Base-by-base conservation (phyloP, 2,329 filamentous ascomycete genomes). In the Xylaria sp. region DNA sequence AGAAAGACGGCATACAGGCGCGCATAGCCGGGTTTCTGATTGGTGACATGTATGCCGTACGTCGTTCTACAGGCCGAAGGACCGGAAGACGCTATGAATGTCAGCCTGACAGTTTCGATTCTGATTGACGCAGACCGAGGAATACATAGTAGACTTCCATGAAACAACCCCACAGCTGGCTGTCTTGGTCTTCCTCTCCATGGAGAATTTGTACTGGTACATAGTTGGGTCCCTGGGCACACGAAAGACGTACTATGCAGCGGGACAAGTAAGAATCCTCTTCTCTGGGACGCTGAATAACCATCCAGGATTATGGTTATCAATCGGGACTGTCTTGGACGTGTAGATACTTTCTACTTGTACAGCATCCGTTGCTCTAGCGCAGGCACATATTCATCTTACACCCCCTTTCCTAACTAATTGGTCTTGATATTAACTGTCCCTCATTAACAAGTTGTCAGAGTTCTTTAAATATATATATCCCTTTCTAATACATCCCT, bases 401-500 rank as follows among this genome's bases (percentile, higher is more conserved):
- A 50, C 25, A 36, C 41, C 41, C 45, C 53, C 56, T 57, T 63
- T 9, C 30, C 25, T n/a, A 28, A 46, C 15, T 36, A 52, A 52
- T 67, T 67, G 60, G 61, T 64, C 50, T 61, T 15, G 23, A 64
- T 63, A 59, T 67, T 60, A 59, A 39, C 63, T 7, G 57, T 58
- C 52, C n/a, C 53, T 69, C 67, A 6, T 64, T 65, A 46, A 45
- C 25, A 25, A 43, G 32, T 43, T 63, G 10, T 25, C 3, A 41
- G 23, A 28, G 32, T 20, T n/a, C 12, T 66, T 12, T 61, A 10
- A 23, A 55, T 53, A 43, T 57, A 41, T 55, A 69, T 59, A 60
- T 61, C 56, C 7, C 57, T 43, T n/a, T 57, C 18, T 57, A 34
- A 23, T 13, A 15, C 6, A 30, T 20, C 58, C 23, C 39, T 56